These are phyloP conservation scores for Hypoxylon perforatum DNA, from an alignment of 495 filamentous ascomycete genomes.

Conservation along the genomic window DNA sequence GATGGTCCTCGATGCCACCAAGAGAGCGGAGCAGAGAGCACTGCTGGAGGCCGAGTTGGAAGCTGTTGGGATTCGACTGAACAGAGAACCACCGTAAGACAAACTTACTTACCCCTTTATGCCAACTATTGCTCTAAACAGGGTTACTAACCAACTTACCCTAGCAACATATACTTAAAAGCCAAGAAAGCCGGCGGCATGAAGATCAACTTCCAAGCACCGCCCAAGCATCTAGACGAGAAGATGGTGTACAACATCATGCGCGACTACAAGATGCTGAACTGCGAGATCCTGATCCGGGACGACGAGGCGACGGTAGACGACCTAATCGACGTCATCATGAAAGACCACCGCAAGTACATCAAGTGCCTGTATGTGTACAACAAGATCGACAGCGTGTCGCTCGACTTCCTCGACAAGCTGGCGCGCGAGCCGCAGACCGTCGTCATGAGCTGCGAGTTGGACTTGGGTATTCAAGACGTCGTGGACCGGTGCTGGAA, in stretches of 20 bases:
- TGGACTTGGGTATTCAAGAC: constrained; percentile 95
- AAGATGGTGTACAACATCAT: constrained; percentile 98
- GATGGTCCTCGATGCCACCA: constrained; percentile 98
- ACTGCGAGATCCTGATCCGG: constrained; percentile 94
- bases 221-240: constrained; percentile 92
- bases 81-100: constrained; percentile 89
- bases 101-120: neutral
- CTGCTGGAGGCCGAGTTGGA: constrained; percentile 93
- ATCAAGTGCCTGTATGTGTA: constrained; percentile 97
- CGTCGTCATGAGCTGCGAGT: constrained; percentile 96
- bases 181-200: constrained; percentile 95
- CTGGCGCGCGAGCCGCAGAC: constrained; percentile 93
- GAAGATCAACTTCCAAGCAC: constrained; percentile 95
- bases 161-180: constrained; percentile 98
- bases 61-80: constrained; percentile 94
- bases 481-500: constrained; percentile 97
- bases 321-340: constrained; percentile 99
- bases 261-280: constrained; percentile 98
- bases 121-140: neutral
- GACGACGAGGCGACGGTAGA: constrained; percentile 97
- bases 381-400: constrained; percentile 99
- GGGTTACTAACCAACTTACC: constrained; percentile 29
- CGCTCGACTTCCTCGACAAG: constrained; percentile 90
- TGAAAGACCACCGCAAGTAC: constrained; percentile 98
- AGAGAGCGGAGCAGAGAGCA: constrained; percentile 92